Conservation (phyloP, 2,329 filamentous ascomycete genomes). For the Aspergillus pseudoglaucus region DNA sequence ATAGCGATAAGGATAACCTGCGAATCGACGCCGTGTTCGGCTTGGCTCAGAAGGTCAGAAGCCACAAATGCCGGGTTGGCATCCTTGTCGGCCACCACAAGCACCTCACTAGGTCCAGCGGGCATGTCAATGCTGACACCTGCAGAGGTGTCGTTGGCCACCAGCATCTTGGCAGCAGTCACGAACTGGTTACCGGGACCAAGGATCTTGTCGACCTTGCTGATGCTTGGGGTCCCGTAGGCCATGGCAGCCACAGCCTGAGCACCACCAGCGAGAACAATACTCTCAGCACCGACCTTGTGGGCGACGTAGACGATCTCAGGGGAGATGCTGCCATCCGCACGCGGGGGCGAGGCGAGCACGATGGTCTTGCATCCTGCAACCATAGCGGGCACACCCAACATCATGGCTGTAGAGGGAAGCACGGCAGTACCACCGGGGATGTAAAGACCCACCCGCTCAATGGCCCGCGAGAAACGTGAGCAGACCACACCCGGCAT, state of each 20-base stretch:
- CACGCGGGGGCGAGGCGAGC: conserved; percentile 79
- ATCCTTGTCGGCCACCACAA: conserved; percentile 86
- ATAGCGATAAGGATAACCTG: conserved; percentile 90
- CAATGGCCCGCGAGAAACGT: conserved; percentile 85
- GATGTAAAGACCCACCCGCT: conserved; percentile 92
- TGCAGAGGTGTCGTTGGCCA: conserved; percentile 93
- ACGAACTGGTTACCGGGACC: conserved; percentile 98
- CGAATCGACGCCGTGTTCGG: conserved; percentile 92
- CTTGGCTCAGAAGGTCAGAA: conserved; percentile 88
- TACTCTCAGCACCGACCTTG: conserved; percentile 92
- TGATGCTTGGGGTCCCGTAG: conserved; percentile 89
- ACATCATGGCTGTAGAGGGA: conserved; percentile 93
- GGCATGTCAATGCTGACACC: conserved; percentile 98
- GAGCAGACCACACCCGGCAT: conserved; percentile 97
- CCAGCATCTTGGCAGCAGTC: conserved; percentile 96
- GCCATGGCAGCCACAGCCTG: conserved; percentile 96
- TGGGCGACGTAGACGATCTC: conserved; percentile 97
- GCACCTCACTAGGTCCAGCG: conserved; percentile 88
- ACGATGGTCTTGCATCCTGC: conserved; percentile 95
- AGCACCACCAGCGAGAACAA: conserved; percentile 89
- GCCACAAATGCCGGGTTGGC: conserved; percentile 93
- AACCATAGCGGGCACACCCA: conserved; percentile 95
- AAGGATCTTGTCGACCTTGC: conserved; percentile 97
- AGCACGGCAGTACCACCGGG: conserved; percentile 96
- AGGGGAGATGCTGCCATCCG: conserved; percentile 84